A percentile compares a stretch with the other conserved stretches of the same genome.
Evolutionary conservation across 192 early-diverging fungal genomes (phyloP).

Genomic region (Podochytrium sp.): DNA sequence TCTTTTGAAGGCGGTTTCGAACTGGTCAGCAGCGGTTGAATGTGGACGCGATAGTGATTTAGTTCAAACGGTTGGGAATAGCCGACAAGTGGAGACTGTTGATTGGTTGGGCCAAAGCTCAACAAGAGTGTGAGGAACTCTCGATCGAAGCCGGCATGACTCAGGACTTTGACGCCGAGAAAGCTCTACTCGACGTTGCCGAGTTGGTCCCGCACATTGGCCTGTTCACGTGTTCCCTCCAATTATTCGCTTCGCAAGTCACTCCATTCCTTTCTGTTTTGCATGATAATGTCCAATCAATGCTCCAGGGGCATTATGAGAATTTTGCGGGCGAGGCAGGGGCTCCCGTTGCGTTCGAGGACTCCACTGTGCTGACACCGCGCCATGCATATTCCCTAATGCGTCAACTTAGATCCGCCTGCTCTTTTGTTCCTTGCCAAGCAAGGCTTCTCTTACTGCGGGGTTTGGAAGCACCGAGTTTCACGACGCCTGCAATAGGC

Average conservation of each 20-base stretch:
- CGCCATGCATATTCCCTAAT: neutral
- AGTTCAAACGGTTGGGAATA: neutral
- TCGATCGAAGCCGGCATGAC: neutral
- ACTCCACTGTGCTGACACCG: neutral
- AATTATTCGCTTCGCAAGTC: no score
- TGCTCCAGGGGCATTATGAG: no score
- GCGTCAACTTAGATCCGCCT: neutral
- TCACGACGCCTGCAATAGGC: neutral
- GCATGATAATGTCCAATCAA: neutral
- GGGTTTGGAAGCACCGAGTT: neutral
- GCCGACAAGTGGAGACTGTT: neutral
- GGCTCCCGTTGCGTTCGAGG: neutral
- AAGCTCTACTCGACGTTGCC: no score
- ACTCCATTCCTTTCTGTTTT: neutral
- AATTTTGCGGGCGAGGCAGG: neutral
- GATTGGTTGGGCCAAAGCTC: neutral
- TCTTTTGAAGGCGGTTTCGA: no score
- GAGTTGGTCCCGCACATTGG: no score
- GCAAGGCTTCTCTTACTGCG: neutral
- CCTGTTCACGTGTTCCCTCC: no score
- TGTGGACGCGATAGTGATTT: neutral
- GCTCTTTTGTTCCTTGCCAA: neutral
- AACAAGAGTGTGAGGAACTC: neutral
- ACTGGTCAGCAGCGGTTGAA: no score
- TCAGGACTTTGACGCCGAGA: neutral